These are phyloP conservation scores for Rhizophagus clarus DNA, from an alignment of 192 early-diverging fungal species.

Conservation along the genomic window DNA sequence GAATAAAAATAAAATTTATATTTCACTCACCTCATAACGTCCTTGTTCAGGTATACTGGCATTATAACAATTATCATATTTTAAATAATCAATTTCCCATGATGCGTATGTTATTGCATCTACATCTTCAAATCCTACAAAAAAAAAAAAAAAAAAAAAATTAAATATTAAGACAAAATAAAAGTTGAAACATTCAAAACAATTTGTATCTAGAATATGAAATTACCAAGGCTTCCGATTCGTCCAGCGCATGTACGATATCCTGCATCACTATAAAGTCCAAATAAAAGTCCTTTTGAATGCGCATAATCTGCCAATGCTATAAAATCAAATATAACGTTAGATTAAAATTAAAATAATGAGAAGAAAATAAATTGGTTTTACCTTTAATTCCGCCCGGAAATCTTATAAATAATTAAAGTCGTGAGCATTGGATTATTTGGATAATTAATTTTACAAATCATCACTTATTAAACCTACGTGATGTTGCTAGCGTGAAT, in stretches of 20 bases:
- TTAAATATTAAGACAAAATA: too few species aligned
- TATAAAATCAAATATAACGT: conserved; percentile 38
- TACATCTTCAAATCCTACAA: conserved; percentile 43
- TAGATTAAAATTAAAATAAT: not conserved
- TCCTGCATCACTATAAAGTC: conserved; percentile 46
- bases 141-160: not conserved
- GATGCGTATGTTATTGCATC: conserved; percentile 53
- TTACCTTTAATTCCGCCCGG: conserved; percentile 12
- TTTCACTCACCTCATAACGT: conserved; percentile 38
- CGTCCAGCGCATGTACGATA: conserved; percentile 54
- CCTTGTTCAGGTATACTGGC: conserved; percentile 38
- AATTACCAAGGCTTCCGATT: conserved; percentile 37
- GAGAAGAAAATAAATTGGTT: not conserved
- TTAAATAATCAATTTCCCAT: conserved; percentile 65
- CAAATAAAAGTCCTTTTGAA: conserved; percentile 45
- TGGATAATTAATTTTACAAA: not conserved
- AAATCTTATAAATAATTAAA: not conserved
- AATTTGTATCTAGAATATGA: not conserved
- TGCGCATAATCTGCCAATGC: conserved; percentile 57
- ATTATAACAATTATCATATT: conserved; percentile 62
- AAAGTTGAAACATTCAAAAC: not conserved
- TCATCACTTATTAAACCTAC: not conserved
- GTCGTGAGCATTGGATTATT: too few species aligned
- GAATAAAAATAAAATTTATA: not conserved
- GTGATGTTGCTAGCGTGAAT: conserved; percentile 41